Conservation (phyloP, 148 eudicot genomes). For the Rhododendron williamsianum region DNA sequence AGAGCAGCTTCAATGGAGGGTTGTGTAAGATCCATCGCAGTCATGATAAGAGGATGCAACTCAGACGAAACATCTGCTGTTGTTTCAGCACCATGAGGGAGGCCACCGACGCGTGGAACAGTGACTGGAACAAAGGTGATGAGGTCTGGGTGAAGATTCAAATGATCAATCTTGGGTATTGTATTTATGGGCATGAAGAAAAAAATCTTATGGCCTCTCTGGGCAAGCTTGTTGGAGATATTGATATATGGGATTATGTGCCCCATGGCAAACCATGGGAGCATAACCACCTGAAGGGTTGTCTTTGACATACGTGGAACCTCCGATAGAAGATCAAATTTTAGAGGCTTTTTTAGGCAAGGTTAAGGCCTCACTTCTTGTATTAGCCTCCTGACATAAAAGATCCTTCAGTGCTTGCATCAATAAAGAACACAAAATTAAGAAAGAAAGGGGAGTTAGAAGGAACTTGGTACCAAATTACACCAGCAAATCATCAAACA, state of each 20-base stretch:
- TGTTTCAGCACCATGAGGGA: conserved; percentile 40
- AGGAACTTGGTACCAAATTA: no score
- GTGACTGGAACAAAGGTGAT: conserved; percentile 37
- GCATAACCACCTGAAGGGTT: conserved; percentile 40
- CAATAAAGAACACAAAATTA: no score
- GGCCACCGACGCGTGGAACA: conserved; percentile 38
- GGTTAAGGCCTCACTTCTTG: not conserved
- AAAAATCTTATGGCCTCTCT: conserved; percentile 36
- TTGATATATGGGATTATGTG: conserved; percentile 44
- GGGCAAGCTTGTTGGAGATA: conserved; percentile 45
- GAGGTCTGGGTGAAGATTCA: conserved; percentile 43
- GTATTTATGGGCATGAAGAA: conserved; percentile 38
- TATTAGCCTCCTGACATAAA: no score
- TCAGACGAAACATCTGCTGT: conserved; percentile 42
- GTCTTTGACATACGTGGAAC: not conserved
- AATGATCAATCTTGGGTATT: conserved; percentile 22
- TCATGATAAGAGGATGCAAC: conserved; percentile 28
- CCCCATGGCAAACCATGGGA: conserved; percentile 61
- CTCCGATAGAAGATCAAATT: not conserved
- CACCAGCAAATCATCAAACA: no score
- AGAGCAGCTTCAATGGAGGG: conserved; percentile 27
- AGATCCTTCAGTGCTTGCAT: no score
- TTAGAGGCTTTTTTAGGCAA: not conserved
- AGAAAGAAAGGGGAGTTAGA: no score
- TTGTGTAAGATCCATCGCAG: conserved; percentile 42